These are phyloP conservation scores for Rutstroemia sp. DNA, from an alignment of 2,329 filamentous ascomycete species.

Conservation along the genomic window DNA sequence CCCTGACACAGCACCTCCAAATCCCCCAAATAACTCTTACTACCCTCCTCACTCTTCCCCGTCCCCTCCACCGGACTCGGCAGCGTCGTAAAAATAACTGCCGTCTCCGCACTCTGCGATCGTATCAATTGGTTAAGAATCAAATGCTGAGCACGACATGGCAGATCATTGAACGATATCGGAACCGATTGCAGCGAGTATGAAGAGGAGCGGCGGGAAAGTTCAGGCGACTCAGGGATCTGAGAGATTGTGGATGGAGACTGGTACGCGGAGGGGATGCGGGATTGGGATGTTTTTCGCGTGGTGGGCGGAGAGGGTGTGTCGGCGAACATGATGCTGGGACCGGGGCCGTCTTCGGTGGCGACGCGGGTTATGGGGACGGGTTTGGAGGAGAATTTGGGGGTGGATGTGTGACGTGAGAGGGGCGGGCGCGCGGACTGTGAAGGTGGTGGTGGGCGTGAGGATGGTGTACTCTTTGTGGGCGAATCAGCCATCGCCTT, in stretches of 20 bases:
- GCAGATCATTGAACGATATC: constrained; percentile 21
- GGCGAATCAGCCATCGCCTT: constrained; percentile 64
- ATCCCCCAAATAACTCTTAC: constrained; percentile 25
- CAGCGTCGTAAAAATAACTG: constrained; percentile 61
- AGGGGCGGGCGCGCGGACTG: constrained; percentile 37
- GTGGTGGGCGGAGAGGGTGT: constrained; percentile 17
- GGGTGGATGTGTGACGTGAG: constrained; percentile 31
- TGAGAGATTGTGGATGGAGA: constrained; percentile 34
- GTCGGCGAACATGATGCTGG: constrained; percentile 58
- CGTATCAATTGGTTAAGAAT: constrained; percentile 26
- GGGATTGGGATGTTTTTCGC: constrained; percentile 27
- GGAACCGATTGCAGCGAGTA: constrained; percentile 13
- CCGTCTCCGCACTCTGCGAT: constrained; percentile 27
- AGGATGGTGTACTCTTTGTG: neutral
- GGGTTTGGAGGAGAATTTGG: constrained; percentile 25
- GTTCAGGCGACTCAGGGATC: constrained; percentile 35
- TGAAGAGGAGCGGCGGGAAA: constrained; percentile 24
- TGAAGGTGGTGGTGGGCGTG: constrained; percentile 43
- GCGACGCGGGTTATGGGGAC: constrained; percentile 37
- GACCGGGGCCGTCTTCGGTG: constrained; percentile 55
- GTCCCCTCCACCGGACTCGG: constrained; percentile 54
- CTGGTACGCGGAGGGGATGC: constrained; percentile 20
- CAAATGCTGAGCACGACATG: constrained; percentile 25
- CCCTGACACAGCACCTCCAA: constrained; percentile 22
- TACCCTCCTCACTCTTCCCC: constrained; percentile 14